These are phyloP conservation scores for Zygnema circumcarinatum DNA, from an alignment of 139 green algal species.

Conservation along the genomic window DNA sequence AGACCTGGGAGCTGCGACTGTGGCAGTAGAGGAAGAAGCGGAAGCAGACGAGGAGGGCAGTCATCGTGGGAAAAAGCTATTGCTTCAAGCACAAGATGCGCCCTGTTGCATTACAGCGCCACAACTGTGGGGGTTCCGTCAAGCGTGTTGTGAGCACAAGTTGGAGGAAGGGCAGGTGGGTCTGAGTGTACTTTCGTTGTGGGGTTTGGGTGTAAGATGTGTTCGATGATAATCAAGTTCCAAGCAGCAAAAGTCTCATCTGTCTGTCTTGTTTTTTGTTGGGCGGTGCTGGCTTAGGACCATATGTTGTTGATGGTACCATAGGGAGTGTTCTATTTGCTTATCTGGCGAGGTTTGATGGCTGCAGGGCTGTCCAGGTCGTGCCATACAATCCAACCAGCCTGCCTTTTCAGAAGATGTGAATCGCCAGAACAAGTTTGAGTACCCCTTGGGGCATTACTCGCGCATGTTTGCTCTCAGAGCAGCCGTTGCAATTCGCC, in stretches of 20 bases:
- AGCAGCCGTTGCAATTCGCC: constrained; percentile 44
- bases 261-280: too few species aligned
- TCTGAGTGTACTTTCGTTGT: background rate
- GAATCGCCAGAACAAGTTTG: constrained; percentile 26
- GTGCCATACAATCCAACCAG: constrained; percentile 22
- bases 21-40: background rate
- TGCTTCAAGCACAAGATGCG: constrained; percentile 32
- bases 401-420: constrained; percentile 54
- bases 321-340: too few species aligned
- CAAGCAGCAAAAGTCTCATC: too few species aligned
- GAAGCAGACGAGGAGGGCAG: background rate
- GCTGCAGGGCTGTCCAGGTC: constrained; percentile 45
- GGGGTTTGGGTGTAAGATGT: too few species aligned
- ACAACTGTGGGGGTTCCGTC: constrained; percentile 54
- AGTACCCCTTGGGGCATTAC: constrained; percentile 61
- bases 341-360: too few species aligned
- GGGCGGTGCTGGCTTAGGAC: too few species aligned
- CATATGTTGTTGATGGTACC: too few species aligned
- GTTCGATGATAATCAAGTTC: too few species aligned
- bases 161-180: constrained; percentile 35
- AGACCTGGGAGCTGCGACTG: background rate
- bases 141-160: constrained; percentile 63
- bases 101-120: constrained; percentile 42
- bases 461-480: constrained; percentile 49
- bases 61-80: background rate